Percentiles rank a stretch among this genome's conserved stretches.
phyloP scores from a whole-genome alignment of 108 stramenopile genomes.

The Craspedostauros australis region DNA sequence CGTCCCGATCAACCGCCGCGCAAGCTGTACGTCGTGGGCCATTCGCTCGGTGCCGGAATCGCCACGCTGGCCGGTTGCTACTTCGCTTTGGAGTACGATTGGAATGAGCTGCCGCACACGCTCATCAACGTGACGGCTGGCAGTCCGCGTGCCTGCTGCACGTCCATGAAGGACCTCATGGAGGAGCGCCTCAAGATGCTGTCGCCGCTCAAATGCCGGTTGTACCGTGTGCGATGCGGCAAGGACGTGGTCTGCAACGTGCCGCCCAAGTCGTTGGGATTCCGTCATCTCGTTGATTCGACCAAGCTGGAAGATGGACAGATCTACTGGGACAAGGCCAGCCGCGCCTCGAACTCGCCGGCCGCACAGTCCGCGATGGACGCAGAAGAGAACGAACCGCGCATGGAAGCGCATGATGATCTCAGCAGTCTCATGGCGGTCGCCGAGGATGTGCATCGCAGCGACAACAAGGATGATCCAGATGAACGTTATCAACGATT shows the following conservation, averaged over 20 bases:
- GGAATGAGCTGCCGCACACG: conserved; percentile 31
- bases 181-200: conserved; percentile 17
- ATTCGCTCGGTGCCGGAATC: conserved; percentile 53
- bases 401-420: too few relatives aligned
- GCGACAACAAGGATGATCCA: conserved; percentile 4
- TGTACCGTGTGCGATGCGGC: conserved; percentile 42
- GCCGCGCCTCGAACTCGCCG: neutral
- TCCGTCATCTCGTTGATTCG: conserved; percentile 28
- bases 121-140: conserved; percentile 46
- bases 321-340: neutral
- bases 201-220: conserved; percentile 18
- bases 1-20: conserved; percentile 31
- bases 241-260: conserved; percentile 37
- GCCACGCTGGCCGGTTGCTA: conserved; percentile 50
- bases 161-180: conserved; percentile 27
- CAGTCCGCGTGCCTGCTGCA: conserved; percentile 33
- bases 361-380: neutral
- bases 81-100: conserved; percentile 43
- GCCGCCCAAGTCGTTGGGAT: conserved; percentile 33
- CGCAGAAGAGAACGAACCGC: too few relatives aligned
- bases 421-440: neutral
- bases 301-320: conserved; percentile 2
- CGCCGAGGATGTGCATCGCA: conserved; percentile 12
- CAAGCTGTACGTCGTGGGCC: conserved; percentile 46
- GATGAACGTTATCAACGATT: conserved; percentile 13